A percentile compares a stretch with the other conserved stretches of the same genome.
Evolutionary conservation across 805 yeast species (phyloP).

Genomic region (Candida dendrica): DNA sequence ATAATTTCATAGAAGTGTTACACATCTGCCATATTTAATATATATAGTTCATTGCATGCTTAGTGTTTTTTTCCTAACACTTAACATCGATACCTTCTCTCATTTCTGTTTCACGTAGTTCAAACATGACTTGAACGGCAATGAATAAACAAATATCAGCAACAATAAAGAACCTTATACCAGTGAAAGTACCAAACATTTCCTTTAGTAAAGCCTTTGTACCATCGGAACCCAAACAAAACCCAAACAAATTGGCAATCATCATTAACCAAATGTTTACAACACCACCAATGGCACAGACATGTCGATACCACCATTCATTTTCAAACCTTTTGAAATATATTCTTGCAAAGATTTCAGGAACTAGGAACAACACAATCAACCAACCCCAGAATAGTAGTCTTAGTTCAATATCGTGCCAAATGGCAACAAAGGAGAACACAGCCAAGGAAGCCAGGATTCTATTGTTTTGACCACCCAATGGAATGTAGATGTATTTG

Average conservation of each 20-base stretch:
- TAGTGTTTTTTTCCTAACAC: constrained; percentile 33
- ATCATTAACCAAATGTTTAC: constrained; percentile 95
- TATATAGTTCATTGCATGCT: neutral
- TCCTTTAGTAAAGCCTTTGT: constrained; percentile 55
- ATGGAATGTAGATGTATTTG: constrained; percentile 82
- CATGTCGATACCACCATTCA: constrained; percentile 67
- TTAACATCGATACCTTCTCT: constrained; percentile 77
- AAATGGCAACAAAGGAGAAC: constrained; percentile 90
- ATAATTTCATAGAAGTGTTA: neutral
- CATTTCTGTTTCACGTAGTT: constrained; percentile 77
- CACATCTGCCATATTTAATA: neutral
- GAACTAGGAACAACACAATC: constrained; percentile 76
- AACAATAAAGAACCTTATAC: constrained; percentile 51
- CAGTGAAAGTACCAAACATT: constrained; percentile 66
- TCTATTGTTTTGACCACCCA: constrained; percentile 76
- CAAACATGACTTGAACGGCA: constrained; percentile 92
- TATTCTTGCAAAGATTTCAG: constrained; percentile 65
- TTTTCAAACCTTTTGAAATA: constrained; percentile 31
- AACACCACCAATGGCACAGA: constrained; percentile 85
- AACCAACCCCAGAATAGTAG: constrained; percentile 95
- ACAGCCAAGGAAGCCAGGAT: constrained; percentile 75
- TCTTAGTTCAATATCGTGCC: constrained; percentile 95
- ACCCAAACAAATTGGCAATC: constrained; percentile 92
- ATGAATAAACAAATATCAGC: constrained; percentile 68
- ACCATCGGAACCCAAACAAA: constrained; percentile 89